Percentiles rank a stretch among this genome's conserved stretches.
Evolutionary conservation across 768 basidiomycete genomes (phyloP).

Genomic region (Termitomyces sp.): DNA sequence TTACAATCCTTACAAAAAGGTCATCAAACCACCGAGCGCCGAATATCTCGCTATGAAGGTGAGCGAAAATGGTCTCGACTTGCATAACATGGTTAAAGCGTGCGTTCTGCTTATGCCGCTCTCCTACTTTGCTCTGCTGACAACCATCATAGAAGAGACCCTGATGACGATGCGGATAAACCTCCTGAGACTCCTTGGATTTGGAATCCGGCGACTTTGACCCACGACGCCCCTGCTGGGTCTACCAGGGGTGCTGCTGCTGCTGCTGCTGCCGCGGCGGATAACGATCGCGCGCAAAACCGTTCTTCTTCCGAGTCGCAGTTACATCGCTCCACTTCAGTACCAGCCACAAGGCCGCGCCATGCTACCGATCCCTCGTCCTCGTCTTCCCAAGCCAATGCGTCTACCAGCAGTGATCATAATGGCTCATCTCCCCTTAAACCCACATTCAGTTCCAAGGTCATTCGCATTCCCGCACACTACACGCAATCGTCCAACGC

Average conservation of each 20-base stretch:
- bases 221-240: conserved; percentile 22
- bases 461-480: conserved; percentile 65
- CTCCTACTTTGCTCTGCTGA: not conserved
- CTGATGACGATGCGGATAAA: conserved; percentile 19
- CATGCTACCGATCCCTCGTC: conserved; percentile 13
- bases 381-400: not conserved
- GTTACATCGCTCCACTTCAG: not conserved
- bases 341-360: not conserved
- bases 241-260: conserved; percentile 7
- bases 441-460: conserved; percentile 63
- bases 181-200: conserved; percentile 63
- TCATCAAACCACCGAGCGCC: conserved; percentile 54
- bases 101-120: conserved; percentile 27
- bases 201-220: conserved; percentile 55
- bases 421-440: conserved; percentile 33
- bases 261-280: conserved; percentile 12
- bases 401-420: conserved; percentile 1
- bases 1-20: conserved; percentile 60
- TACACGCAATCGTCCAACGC: conserved; percentile 23
- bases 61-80: conserved; percentile 57
- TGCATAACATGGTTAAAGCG: conserved; percentile 63
- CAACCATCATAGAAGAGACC: conserved; percentile 26
- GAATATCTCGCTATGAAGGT: conserved; percentile 61
- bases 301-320: conserved; percentile 22
- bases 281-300: conserved; percentile 11